Evolutionary conservation across 441 rosid genomes (phyloP), one percentile per base, ranked within the genome.

Genomic region (Breynia disticha): DNA sequence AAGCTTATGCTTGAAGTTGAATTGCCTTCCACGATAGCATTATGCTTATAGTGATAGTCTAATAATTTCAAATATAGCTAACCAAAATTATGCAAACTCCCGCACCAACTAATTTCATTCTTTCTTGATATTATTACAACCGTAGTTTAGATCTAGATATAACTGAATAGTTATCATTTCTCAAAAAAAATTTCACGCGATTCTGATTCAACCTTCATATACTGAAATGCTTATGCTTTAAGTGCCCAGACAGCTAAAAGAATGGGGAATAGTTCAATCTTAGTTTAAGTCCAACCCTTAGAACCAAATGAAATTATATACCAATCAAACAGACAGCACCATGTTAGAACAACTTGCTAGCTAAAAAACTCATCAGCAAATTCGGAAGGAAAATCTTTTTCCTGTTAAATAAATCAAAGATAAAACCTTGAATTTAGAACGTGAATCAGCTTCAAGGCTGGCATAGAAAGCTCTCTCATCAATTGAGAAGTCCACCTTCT

Each of bases 391-490:
- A 16, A 16, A 1, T 48, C 37, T 48, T 48, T 18, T 20, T 42
- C 46, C 44, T 11, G 49, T 19, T 19, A 28, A 50, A 39, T 28
- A 67, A 50, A 46, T n/a, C 39, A 18, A 11, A 52, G 59, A 44
- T 51, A 44, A 59, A 70, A 88, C 98, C 97, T 84, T 84, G 74
- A 93, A 84, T 57, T 86, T 82, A 35, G 79, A 73, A 18, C 79
- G 89, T 19, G 97, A 88, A 64, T 84, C 84, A 17, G 87, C 73
- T 78, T 93, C 97, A 57, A 93, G 85, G 63, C 78, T 75, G 55
- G 50, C 73, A 76, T 89, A 93, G 77, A 93, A 93, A 54, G 78
- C 80, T 59, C 98, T 76, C 64, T 93, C 98, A 72, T 84, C 88
- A 5, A 37, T 55, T 56, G 98, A 81, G 77, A 93, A 93, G 42